Evolutionary conservation across 202 grass and related monocot species (phyloP), one percentile per base, ranked within the genome.

Genomic region (Schoenoplectus tabernaemontani): DNA sequence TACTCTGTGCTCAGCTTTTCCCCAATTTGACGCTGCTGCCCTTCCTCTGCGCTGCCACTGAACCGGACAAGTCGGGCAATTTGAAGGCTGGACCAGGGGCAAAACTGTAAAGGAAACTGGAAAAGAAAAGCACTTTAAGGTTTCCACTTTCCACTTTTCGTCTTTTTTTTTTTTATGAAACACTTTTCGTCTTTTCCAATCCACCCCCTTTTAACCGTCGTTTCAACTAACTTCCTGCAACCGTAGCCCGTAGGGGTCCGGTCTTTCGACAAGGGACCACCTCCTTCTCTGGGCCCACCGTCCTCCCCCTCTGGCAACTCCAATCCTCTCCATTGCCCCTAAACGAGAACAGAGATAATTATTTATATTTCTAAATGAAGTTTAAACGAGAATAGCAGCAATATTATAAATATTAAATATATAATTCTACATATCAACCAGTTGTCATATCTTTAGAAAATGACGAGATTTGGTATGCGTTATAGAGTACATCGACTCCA

Each of bases 121-220:
- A 42, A 51, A 56, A 26, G 32, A 36, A 51, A 42, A 59, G 75
- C 53, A 59, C 28, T 78, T 78, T 36, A 78, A 78, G 57, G 56
- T 48, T 56, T 78, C 50, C 54, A 57, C 54, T 67, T 64, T 28
- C 28, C 28, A 28, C 28, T 28, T 28, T 28, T 28, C 28, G 28
- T 28, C 28, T 28, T 28, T 28, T 28, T 28, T 28, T 28, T 28
- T 28, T 28, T 28, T 28, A 28, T 28, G 28, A 28, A 28, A 28
- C 28, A 28, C 28, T 28, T 28, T 28, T 28, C 28, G 28, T 28
- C 28, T 28, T 53, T 53, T 47, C 32, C 34, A 19, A 57, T 57
- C n/a, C 53, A 57, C 53, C 47, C 2, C 46, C 76, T 84, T 87
- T 68, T 71, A 87, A 87, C 85, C 75, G 82, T 85, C 75, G 17